A percentile compares a stretch with the other conserved stretches of the same genome.
Evolutionary conservation across 768 basidiomycete genomes (phyloP).

Genomic region (Boletus speciosus): DNA sequence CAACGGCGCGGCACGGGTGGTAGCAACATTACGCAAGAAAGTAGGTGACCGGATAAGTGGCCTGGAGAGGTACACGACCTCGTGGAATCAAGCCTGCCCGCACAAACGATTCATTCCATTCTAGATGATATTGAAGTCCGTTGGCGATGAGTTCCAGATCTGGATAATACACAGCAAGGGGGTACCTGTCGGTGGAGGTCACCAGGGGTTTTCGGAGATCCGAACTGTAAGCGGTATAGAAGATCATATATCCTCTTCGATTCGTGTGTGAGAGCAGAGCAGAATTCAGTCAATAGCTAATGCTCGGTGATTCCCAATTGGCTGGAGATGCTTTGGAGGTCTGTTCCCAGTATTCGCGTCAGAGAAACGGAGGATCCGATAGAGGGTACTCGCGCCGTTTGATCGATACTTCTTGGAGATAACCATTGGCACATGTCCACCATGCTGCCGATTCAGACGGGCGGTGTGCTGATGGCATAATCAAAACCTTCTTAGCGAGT

Average conservation of each 20-base stretch:
- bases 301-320: not conserved
- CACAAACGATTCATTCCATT: conserved; percentile 19
- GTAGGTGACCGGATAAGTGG: conserved; percentile 4
- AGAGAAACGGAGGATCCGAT: conserved; percentile 1
- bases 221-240: not conserved
- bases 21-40: conserved; percentile 16
- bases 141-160: conserved; percentile 9
- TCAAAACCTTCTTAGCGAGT: conserved; percentile 4
- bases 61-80: conserved; percentile 15
- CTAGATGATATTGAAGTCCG: conserved; percentile 16
- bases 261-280: not conserved
- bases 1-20: conserved; percentile 12
- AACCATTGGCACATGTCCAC: conserved; percentile 12
- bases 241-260: not conserved
- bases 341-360: not conserved
- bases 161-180: not conserved
- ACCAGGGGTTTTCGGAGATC: conserved; percentile 5
- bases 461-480: not conserved
- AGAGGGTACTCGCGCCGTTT: not conserved
- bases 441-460: conserved; percentile 10
- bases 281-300: not conserved
- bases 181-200: conserved; percentile 1
- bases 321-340: not conserved
- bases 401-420: conserved; percentile 14
- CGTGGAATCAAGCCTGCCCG: conserved; percentile 16